Conservation (phyloP, 2,329 filamentous ascomycete species). For the Elsinoe perseae region DNA sequence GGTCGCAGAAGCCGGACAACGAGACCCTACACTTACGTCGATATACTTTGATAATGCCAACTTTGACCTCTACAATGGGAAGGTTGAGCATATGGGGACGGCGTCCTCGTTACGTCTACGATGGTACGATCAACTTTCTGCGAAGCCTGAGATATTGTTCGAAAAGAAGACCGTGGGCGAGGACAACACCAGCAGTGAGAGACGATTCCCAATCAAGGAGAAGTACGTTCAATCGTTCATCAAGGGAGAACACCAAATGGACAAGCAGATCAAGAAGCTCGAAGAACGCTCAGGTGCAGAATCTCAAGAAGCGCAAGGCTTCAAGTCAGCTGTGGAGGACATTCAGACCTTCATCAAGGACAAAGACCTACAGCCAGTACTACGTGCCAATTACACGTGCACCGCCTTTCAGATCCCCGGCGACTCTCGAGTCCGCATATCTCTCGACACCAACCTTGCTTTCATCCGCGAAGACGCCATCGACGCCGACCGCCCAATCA, state of each 20-base stretch:
- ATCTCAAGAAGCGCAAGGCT: constrained; percentile 56
- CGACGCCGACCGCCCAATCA: constrained; percentile 75
- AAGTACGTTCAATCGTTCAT: constrained; percentile 89
- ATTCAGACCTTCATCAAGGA: constrained; percentile 75
- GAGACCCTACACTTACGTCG: constrained; percentile 84
- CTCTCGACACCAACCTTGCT: constrained; percentile 84
- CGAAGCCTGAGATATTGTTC: constrained; percentile 71
- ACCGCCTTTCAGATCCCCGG: constrained; percentile 95
- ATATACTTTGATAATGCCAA: constrained; percentile 88
- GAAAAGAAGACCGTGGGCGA: constrained; percentile 84
- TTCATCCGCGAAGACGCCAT: constrained; percentile 72
- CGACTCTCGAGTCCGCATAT: constrained; percentile 82
- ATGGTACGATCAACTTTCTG: constrained; percentile 80
- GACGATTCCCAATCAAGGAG: constrained; percentile 78
- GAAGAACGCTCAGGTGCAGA: constrained; percentile 63
- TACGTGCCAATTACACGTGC: constrained; percentile 87
- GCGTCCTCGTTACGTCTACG: constrained; percentile 77
- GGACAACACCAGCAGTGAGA: constrained; percentile 69
- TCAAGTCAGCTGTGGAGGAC: constrained; percentile 63
- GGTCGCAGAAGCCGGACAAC: constrained; percentile 66
- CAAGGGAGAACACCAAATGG: constrained; percentile 79
- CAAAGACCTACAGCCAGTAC: constrained; percentile 69
- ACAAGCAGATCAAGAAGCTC: constrained; percentile 83
- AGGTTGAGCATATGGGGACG: constrained; percentile 67
- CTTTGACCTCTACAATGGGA: constrained; percentile 79